Evolutionary conservation across 257 asterid genomes (phyloP).

Genomic region (Jacaranda mimosifolia): DNA sequence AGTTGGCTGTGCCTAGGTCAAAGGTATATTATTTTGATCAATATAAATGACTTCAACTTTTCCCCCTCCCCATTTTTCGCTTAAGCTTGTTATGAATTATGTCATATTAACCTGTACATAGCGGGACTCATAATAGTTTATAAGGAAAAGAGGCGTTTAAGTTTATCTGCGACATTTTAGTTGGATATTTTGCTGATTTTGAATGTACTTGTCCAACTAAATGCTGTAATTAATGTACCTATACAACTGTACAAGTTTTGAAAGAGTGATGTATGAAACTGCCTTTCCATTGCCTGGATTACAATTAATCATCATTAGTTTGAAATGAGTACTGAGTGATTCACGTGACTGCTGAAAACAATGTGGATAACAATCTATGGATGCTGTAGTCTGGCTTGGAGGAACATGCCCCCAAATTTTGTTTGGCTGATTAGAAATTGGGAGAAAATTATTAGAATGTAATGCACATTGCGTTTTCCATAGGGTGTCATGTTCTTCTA

Average conservation of each 20-base stretch:
- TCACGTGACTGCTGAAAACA: background rate
- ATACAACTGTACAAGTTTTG: slow-evolving; percentile 19
- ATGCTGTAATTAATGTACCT: background rate
- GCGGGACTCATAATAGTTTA: background rate
- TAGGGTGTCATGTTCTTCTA: slow-evolving; percentile 3
- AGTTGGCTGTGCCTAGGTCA: slow-evolving; percentile 35
- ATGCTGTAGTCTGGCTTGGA: slow-evolving; percentile 7
- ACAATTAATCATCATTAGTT: slow-evolving; percentile 17
- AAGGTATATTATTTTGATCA: slow-evolving; percentile 53
- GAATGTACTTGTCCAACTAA: slow-evolving; percentile 4
- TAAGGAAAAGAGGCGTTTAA: background rate
- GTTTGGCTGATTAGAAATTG: slow-evolving; percentile 13
- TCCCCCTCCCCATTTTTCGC: background rate
- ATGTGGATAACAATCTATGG: background rate
- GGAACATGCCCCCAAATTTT: background rate
- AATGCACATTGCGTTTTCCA: background rate
- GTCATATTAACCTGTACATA: slow-evolving; percentile 13
- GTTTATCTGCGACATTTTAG: background rate
- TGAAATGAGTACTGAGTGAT: slow-evolving; percentile 27
- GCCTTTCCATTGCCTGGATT: background rate
- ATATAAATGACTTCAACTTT: background rate
- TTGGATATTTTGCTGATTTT: slow-evolving; percentile 16
- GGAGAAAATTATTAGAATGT: background rate
- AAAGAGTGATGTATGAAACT: background rate
- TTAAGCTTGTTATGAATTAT: background rate